These are phyloP conservation scores for Collybia nuda DNA, from an alignment of 768 basidiomycete genomes.

Conservation along the genomic window DNA sequence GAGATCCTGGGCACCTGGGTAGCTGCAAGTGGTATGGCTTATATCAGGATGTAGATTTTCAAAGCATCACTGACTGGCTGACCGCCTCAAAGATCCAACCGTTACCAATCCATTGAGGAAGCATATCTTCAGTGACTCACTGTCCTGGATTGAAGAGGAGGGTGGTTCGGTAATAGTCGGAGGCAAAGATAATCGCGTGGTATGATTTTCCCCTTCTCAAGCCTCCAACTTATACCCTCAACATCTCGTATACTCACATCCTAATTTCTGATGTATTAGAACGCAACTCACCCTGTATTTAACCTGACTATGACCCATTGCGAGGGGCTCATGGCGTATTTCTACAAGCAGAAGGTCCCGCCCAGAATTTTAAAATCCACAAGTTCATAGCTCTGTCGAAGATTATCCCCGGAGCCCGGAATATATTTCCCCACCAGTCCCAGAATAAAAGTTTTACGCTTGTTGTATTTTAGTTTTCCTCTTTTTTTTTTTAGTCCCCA, in stretches of 20 bases:
- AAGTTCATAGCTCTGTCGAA: no score
- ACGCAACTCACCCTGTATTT: slow-evolving; percentile 80
- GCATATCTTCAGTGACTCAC: slow-evolving; percentile 48
- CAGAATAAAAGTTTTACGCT: no score
- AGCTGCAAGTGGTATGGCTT: slow-evolving; percentile 5
- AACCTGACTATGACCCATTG: slow-evolving; percentile 71
- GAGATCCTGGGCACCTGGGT: slow-evolving; percentile 40
- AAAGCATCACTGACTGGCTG: neutral
- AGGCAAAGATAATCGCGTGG: slow-evolving; percentile 59
- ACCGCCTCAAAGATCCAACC: no score
- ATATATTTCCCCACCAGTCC: no score
- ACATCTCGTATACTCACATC: neutral
- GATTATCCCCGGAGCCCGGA: no score
- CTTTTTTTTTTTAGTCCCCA: no score
- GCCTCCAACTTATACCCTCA: no score
- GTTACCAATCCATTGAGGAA: slow-evolving; percentile 18
- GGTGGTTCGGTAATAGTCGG: slow-evolving; percentile 58
- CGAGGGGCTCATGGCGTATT: slow-evolving; percentile 67
- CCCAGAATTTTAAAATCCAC: slow-evolving; percentile 16
- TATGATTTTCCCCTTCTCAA: slow-evolving; percentile 31
- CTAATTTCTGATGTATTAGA: slow-evolving; percentile 38
- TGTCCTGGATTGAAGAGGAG: slow-evolving; percentile 71
- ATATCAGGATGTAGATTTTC: neutral
- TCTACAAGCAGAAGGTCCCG: slow-evolving; percentile 63
- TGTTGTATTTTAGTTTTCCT: no score